These are phyloP conservation scores for Poronia punctata DNA, from an alignment of 495 filamentous ascomycete species.

Conservation along the genomic window DNA sequence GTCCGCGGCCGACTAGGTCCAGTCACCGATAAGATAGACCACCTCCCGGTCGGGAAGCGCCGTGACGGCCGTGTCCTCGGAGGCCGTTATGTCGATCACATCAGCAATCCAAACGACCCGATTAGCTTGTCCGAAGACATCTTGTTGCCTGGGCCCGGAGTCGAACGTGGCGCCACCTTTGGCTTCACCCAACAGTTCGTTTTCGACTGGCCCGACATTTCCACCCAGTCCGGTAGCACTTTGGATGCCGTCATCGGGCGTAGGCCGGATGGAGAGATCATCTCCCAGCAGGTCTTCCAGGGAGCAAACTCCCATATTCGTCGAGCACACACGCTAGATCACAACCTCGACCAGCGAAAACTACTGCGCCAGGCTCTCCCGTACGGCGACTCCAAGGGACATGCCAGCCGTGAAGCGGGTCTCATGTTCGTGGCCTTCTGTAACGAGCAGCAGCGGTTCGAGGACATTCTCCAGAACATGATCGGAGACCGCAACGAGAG, in stretches of 20 bases:
- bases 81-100: conserved; percentile 12
- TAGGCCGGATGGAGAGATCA: conserved; percentile 7
- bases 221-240: conserved; percentile 6
- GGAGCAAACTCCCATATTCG: conserved; percentile 3
- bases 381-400: conserved; percentile 1
- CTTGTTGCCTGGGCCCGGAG: not conserved
- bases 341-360: conserved; percentile 10
- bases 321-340: conserved; percentile 9
- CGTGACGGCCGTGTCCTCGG: conserved; percentile 8
- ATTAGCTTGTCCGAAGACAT: conserved; percentile 13
- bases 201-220: conserved; percentile 10
- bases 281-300: conserved; percentile 8
- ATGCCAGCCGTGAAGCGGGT: conserved; percentile 14
- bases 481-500: conserved; percentile 11
- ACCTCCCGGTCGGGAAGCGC: conserved; percentile 6
- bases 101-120: conserved; percentile 14
- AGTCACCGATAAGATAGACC: conserved; percentile 3
- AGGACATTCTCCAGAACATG: conserved; percentile 14
- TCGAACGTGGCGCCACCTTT: conserved; percentile 3
- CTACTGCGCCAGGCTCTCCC: conserved; percentile 13
- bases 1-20: conserved; percentile 2
- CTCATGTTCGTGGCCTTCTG: conserved; percentile 20
- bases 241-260: conserved; percentile 9
- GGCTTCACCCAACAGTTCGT: conserved; percentile 9
- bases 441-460: conserved; percentile 20